Evolutionary conservation across 2,329 filamentous ascomycete genomes (phyloP).

Genomic region (Didymella pinodella): DNA sequence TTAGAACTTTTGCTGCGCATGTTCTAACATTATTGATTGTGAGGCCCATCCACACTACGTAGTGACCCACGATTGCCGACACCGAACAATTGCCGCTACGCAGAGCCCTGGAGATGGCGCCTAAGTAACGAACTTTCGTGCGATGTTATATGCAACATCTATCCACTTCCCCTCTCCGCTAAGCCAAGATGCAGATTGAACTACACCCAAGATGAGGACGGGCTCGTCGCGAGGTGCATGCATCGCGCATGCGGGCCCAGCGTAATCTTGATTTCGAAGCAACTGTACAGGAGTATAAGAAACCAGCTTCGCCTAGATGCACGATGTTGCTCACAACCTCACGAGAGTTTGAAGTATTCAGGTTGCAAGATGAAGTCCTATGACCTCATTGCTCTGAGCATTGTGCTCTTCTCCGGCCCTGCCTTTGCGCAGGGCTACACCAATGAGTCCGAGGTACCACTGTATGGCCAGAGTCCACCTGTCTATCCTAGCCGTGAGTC

Average conservation of each 20-base stretch:
- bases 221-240: slow-evolving; percentile 24
- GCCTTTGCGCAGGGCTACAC: slow-evolving; percentile 32
- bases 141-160: slow-evolving; percentile 13
- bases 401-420: slow-evolving; percentile 22
- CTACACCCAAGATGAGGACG: slow-evolving; percentile 12
- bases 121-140: slow-evolving; percentile 8
- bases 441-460: slow-evolving; percentile 39
- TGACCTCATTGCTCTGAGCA: slow-evolving; percentile 13
- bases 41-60: too few relatives aligned
- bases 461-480: slow-evolving; percentile 41
- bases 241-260: slow-evolving; percentile 1
- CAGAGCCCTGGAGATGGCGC: slow-evolving; percentile 3
- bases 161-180: slow-evolving; percentile 28
- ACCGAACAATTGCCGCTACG: slow-evolving; percentile 13
- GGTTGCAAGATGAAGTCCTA: slow-evolving; percentile 14
- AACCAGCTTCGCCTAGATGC: neutral
- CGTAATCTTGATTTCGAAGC: slow-evolving; percentile 2
- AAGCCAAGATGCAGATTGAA: slow-evolving; percentile 26
- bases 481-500: slow-evolving; percentile 43
- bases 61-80: neutral
- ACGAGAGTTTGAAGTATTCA: neutral
- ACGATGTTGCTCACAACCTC: neutral
- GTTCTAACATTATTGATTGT: too few relatives aligned
- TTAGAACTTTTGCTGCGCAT: too few relatives aligned
- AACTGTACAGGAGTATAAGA: neutral